Conservation (phyloP, 345 rosid species). For the Cardamine chenopodiifolia region DNA sequence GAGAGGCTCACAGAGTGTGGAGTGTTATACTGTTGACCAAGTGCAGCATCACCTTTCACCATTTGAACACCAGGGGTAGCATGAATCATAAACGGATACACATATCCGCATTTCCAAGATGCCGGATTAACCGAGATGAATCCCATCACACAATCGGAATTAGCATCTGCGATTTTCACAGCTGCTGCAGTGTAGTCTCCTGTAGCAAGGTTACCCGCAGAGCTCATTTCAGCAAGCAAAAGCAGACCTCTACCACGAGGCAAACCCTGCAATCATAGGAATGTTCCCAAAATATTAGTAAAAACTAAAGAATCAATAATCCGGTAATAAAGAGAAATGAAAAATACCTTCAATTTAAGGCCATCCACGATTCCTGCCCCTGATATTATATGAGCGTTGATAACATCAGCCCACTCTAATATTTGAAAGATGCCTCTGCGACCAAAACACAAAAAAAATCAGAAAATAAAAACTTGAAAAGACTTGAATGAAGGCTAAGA, state of each 20-base stretch:
- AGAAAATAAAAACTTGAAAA: not conserved
- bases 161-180: conserved; percentile 86
- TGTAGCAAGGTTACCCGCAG: conserved; percentile 92
- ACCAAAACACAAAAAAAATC: not conserved
- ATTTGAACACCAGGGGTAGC: conserved; percentile 98
- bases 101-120: conserved; percentile 87
- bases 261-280: conserved; percentile 65
- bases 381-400: conserved; percentile 86
- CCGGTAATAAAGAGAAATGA: not conserved
- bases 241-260: conserved; percentile 86
- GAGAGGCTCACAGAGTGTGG: conserved; percentile 86
- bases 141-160: conserved; percentile 94
- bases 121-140: conserved; percentile 97
- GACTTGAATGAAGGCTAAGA: conserved; percentile 1
- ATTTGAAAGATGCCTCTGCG: conserved; percentile 82
- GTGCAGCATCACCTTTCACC: conserved; percentile 88
- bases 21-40: conserved; percentile 94
- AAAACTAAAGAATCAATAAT: not conserved
- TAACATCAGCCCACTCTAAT: conserved; percentile 94
- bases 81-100: conserved; percentile 83
- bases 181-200: conserved; percentile 97
- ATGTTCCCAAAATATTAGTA: not conserved
- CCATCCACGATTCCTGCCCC: conserved; percentile 98
- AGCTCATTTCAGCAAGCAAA: conserved; percentile 98
- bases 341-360: conserved; percentile 75